Conservation (phyloP, 2,329 filamentous ascomycete species). For the Albifimbria verrucaria region DNA sequence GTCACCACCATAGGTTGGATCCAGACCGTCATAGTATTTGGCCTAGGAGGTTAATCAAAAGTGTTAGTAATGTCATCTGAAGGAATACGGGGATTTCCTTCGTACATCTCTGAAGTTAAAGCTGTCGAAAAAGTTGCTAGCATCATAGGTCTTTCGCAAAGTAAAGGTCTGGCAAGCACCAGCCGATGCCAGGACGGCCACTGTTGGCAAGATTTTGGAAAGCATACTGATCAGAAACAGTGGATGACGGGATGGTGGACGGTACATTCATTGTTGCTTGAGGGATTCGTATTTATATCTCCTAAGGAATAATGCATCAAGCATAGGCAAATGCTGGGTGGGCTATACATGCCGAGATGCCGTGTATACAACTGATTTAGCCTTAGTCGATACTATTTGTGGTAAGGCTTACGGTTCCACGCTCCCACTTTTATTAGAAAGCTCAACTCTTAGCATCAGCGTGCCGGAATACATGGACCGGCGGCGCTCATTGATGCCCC, state of each 20-base stretch:
- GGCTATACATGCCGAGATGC: not conserved
- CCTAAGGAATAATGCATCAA: not conserved
- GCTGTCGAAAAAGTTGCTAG: conserved; percentile 41
- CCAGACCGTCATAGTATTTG: not conserved
- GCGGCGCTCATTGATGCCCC: too few relatives aligned
- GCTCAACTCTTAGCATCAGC: too few relatives aligned
- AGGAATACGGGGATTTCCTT: conserved; percentile 8
- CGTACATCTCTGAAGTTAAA: conserved; percentile 30
- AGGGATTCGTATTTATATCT: not conserved
- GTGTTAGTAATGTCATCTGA: conserved; percentile 14
- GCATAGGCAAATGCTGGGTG: not conserved
- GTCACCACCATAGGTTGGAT: conserved; percentile 34
- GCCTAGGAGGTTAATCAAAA: conserved; percentile 14
- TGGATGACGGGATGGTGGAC: not conserved
- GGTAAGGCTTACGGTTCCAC: too few relatives aligned
- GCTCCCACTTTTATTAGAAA: too few relatives aligned
- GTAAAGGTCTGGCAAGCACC: not conserved
- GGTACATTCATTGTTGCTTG: not conserved
- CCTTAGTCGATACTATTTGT: too few relatives aligned
- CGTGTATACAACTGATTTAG: not conserved
- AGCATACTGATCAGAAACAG: not conserved
- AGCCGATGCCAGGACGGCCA: not conserved
- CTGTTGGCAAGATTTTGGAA: not conserved
- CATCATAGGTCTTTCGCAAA: conserved; percentile 8
- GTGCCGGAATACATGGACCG: too few relatives aligned